Base-by-base conservation (phyloP, 352 stramenopile genomes). In the Phytophthora rubi region DNA sequence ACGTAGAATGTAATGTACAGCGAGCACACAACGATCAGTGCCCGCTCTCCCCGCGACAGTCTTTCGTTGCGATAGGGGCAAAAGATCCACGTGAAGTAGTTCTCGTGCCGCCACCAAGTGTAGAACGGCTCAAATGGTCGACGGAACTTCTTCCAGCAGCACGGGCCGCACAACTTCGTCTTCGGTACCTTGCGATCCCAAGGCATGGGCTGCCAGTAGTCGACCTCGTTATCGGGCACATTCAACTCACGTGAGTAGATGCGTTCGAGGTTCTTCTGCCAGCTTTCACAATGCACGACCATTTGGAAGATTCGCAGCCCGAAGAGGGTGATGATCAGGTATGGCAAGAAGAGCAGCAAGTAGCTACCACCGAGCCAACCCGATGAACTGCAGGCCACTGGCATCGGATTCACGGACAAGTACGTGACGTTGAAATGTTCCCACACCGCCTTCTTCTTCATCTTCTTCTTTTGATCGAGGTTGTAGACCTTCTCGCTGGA, bases 21-120 rank as follows among this genome's bases (percentile, higher is more conserved):
- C 6, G 83, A 90, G 53, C 81, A 90, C 32, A 87, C 83, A 8
- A 91, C 73, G 52, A 91, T 91, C 44, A 91, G 59, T n/a, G 69
- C 80, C 16, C 83, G 76, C 70, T 91, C 83, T 3, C 83, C 73
- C 9, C 80, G 72, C n/a, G 81, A 84, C 0, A 91, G 70, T 18
- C 68, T 73, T 59, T 91, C 83, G 57, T 91, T 91, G 3, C 83
- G 78, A 61, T 91, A 91, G 1, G 83, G 83, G 32, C 68, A 90
- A 59, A 89, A 91, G 58, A 91, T 79, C 83, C 83, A 91, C 55
- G 83, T 91, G 53, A 91, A 91, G 65, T 91, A 91, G 70, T 91
- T 91, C 28, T 91, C 83, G 47, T 91, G 83, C 6, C 83, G 71
- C 83, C 83, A 91, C 83, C 83, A 91, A 30, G 81, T 91, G 65